Evolutionary conservation across 1,284 basidiomycete genomes (phyloP).

Genomic region (Tilletia horrida): DNA sequence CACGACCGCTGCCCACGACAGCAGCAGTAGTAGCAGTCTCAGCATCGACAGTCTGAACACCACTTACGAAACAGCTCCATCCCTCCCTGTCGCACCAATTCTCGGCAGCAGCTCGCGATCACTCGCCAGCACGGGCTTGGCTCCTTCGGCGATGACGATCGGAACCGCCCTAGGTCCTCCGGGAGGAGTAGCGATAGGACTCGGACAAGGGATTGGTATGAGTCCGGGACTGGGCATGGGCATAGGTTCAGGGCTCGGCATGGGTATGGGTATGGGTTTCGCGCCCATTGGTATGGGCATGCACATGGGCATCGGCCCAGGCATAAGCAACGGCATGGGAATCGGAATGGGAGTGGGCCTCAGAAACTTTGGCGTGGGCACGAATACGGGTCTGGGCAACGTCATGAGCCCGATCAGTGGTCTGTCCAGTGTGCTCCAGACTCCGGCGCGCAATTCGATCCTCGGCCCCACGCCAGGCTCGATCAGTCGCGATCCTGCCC

Average conservation of each 20-base stretch:
- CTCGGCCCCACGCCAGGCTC: background rate
- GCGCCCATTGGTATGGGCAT: no score
- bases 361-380: background rate
- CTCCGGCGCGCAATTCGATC: background rate
- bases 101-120: no score
- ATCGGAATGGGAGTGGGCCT: background rate
- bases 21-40: background rate
- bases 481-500: background rate
- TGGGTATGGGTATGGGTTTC: no score
- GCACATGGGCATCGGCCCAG: background rate
- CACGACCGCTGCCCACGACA: background rate
- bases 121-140: background rate
- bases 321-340: background rate
- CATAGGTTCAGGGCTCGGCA: background rate
- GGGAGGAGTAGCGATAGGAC: background rate
- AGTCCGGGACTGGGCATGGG: background rate
- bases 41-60: background rate
- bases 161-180: no score
- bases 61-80: no score
- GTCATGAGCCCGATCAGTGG: conserved; percentile 1
- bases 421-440: background rate
- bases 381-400: conserved; percentile 11
- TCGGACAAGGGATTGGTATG: background rate
- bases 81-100: no score
- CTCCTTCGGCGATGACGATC: background rate